Base-by-base conservation (phyloP, 2,329 filamentous ascomycete genomes). In the Arthrobotrys sphaeroides region DNA sequence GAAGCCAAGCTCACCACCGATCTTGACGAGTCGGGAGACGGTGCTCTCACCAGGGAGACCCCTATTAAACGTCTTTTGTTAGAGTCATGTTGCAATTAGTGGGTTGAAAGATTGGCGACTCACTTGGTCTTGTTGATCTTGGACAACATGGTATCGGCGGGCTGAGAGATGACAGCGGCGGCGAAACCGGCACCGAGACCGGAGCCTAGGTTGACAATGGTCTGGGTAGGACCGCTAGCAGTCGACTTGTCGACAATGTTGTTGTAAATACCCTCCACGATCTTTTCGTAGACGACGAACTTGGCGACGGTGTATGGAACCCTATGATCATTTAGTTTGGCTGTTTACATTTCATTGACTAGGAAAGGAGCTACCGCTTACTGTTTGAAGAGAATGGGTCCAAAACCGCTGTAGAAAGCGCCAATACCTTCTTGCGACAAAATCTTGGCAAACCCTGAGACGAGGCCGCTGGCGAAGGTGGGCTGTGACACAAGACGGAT, bases 221-320 rank as follows among this genome's bases (percentile, higher is more conserved):
- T 96, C 86, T 94, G 91, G 81, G 87, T 86, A 81, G 87, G 86
- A 81, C 87, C 84, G 81, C 90, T 90, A 80, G 91, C 84, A 74
- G 85, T 86, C 81, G 86, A 84, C 88, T 94, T 94, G 87, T 92
- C 90, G 82, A 91, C 84, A n/a, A 70, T 81, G 62, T 82, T 78
- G 80, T 85, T 83, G 88, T 90, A 94, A 85, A 91, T 84, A 79
- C 86, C 81, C 86, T 95, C 92, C 81, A 89, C 86, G 81, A 93
- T 91, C 88, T 94, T 94, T 86, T 96, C 92, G 88, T 89, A 95
- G 81, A 94, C 92, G 84, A 94, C 92, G 86, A 96, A 96, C 87
- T 96, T 96, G 88, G 92, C 87, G 90, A 95, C 94, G 84, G 92
- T 96, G 87, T 96, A 96, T 79, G 92, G 92, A 80, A 96, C 90